phyloP scores from a whole-genome alignment of 345 rosid genomes.

The Syzygium aromaticum region DNA sequence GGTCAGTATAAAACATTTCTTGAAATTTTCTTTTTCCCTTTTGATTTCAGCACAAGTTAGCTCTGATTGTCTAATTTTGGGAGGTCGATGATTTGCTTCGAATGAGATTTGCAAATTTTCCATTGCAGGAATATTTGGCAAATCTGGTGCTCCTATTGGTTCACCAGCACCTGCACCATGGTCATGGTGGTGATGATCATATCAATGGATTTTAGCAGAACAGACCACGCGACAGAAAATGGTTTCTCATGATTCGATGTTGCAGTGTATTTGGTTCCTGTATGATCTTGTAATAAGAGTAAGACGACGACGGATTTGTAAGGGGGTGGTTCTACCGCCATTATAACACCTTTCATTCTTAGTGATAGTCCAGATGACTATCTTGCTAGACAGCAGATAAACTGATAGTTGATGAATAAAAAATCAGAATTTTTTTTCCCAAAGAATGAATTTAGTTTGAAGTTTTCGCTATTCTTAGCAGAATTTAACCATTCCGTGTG shows the following conservation, averaged over 20 bases:
- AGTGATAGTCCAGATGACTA: not conserved
- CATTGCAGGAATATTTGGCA: constrained; percentile 22
- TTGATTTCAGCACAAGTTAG: not conserved
- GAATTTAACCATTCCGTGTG: not conserved
- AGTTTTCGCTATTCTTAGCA: not conserved
- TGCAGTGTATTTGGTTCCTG: not conserved
- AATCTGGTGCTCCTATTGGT: not conserved
- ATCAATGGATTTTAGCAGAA: not conserved
- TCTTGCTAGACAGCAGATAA: not conserved
- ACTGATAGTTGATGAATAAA: not conserved
- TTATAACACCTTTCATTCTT: not conserved
- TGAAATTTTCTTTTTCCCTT: not conserved
- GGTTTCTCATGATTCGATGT: not conserved
- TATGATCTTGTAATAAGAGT: not conserved
- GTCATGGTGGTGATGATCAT: not conserved
- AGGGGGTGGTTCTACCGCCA: not conserved
- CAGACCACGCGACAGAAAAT: not conserved
- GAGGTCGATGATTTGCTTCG: not conserved
- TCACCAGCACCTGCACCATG: not conserved
- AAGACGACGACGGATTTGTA: not conserved
- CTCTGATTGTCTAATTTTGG: not conserved
- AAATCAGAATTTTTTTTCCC: not conserved
- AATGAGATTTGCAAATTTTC: not conserved
- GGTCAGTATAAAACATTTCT: constrained; percentile 12
- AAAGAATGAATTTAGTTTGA: not conserved